A percentile compares a stretch with the other conserved stretches of the same genome.
Evolutionary conservation across 139 green algal genomes (phyloP).

Genomic region (Deuterostichococcus epilithicus): DNA sequence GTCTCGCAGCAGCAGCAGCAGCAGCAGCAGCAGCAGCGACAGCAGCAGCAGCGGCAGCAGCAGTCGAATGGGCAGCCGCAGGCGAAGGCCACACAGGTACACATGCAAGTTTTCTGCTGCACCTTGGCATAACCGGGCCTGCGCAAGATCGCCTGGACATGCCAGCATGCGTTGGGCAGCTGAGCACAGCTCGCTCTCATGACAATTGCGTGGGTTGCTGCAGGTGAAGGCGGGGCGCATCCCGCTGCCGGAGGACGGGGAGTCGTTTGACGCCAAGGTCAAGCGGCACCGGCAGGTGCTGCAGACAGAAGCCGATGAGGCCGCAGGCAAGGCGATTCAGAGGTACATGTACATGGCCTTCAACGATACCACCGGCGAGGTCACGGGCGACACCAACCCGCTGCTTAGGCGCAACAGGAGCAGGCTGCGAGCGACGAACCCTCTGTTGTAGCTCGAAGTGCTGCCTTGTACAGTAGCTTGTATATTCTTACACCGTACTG

Average conservation of each 20-base stretch:
- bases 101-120: not conserved
- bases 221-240: not conserved
- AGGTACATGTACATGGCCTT: slow-evolving; percentile 34
- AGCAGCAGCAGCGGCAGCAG: not conserved
- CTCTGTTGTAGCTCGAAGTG: slow-evolving; percentile 35
- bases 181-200: too few species aligned
- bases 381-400: slow-evolving; percentile 34
- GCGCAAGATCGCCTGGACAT: too few species aligned
- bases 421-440: slow-evolving; percentile 36
- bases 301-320: slow-evolving; percentile 35
- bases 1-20: not conserved
- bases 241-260: not conserved
- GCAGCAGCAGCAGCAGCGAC: not conserved
- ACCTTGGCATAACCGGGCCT: too few species aligned
- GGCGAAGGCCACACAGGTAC: not conserved
- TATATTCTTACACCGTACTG: too few species aligned
- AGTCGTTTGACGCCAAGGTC: not conserved
- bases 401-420: slow-evolving; percentile 27
- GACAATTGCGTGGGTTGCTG: not conserved
- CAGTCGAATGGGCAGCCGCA: too few species aligned
- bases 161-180: too few species aligned
- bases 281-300: slow-evolving; percentile 28
- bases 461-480: too few species aligned
- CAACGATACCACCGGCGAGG: slow-evolving; percentile 20
- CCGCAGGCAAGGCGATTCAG: slow-evolving; percentile 27